These are phyloP conservation scores for Sclerotinia subarctica DNA, from an alignment of 2,329 filamentous ascomycete genomes.

Conservation along the genomic window DNA sequence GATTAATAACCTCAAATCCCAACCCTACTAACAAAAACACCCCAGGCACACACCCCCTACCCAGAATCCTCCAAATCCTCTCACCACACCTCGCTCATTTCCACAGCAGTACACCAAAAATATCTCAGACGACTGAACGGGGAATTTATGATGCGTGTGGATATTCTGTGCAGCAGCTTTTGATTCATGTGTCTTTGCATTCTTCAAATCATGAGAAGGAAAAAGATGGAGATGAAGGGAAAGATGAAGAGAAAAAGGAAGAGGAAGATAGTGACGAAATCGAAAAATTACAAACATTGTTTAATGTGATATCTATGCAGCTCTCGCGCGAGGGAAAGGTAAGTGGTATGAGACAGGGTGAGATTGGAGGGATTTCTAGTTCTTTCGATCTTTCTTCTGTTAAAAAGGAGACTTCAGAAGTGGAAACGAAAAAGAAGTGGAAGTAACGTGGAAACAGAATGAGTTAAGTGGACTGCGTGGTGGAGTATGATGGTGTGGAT, in stretches of 20 bases:
- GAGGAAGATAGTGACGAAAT: not conserved
- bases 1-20: not conserved
- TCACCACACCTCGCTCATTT: not conserved
- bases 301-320: not conserved
- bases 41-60: not conserved
- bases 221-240: too few relatives aligned
- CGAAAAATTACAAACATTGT: not conserved
- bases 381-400: not conserved
- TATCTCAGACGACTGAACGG: not conserved
- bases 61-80: not conserved
- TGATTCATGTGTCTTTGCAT: not conserved
- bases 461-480: too few relatives aligned
- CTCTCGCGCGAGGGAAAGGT: not conserved
- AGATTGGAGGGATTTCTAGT: not conserved
- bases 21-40: not conserved
- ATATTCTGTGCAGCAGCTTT: not conserved
- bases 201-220: too few relatives aligned
- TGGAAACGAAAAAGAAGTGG: too few relatives aligned
- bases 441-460: too few relatives aligned
- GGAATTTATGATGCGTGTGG: not conserved
- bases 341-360: conserved; percentile 3
- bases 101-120: not conserved
- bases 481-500: too few relatives aligned
- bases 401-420: too few relatives aligned
- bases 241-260: not conserved